Base-by-base conservation (phyloP, 2,329 filamentous ascomycete species). In the Chrysosporium queenslandicum region DNA sequence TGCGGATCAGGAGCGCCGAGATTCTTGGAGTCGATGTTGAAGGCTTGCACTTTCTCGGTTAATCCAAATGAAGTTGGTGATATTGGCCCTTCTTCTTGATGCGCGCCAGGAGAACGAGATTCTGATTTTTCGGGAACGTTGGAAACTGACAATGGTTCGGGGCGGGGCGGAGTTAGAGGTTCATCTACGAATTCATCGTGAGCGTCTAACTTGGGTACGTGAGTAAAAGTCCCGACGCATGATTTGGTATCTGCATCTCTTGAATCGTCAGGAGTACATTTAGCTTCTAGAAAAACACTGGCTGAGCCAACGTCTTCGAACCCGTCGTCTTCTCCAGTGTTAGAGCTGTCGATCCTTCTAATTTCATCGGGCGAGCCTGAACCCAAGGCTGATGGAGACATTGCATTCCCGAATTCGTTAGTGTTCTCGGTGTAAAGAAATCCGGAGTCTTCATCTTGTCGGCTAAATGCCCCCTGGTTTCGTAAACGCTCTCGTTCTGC, bases 291-390 rank as follows among this genome's bases (percentile, higher is more conserved):
- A 60, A 88, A 78, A 54, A 88, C 85, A 27, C 82, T 83, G 42
- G 79, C 78, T 21, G 76, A 74, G 42, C 74, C 74, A 8, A 97
- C 90, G 68, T 95, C 89, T 66, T 98, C 92, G 63, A 96, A 97
- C 0, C 87, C 87, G 64, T 97, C 92, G 58, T 92, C 87, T 58
- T 95, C 88, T 11, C 85, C 84, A 14, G 80, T 82, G 61, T 92
- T 94, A 49, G 85, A 86, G 12, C 91, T 81, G 59, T 91, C 87
- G 1, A 90, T 74, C 43, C 76, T 78, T 50, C 86, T 85, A 47
- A 81, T 77, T 53, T 82, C 81, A 58, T 89, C 86, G 0, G 78
- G 74, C 2, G 79, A 79, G 2, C 68, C 68, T 32, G 68, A 68
- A 5, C 62, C 70, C 30, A 73, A 64, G 11, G 64, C 60, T n/a